phyloP scores from a whole-genome alignment of 2,329 filamentous ascomycete species.

The Aspergillus flavus region DNA sequence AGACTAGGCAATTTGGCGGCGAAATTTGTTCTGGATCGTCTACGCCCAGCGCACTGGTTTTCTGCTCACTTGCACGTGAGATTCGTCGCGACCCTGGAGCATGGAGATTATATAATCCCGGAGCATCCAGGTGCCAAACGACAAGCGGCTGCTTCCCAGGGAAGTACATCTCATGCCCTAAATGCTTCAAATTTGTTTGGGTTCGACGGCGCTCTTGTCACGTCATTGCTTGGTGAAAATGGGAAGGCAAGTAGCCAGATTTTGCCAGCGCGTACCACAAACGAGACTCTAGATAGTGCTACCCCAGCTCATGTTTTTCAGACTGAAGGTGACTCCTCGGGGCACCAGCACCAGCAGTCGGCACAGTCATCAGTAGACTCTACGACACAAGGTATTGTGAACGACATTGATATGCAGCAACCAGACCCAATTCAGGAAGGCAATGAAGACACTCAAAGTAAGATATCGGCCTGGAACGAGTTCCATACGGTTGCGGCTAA shows the following conservation, averaged over 20 bases:
- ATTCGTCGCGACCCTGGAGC: constrained; percentile 66
- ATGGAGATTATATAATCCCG: constrained; percentile 38
- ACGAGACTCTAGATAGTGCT: not conserved
- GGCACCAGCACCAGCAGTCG: not conserved
- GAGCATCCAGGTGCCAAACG: constrained; percentile 3
- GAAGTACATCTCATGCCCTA: not conserved
- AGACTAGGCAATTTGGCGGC: constrained; percentile 80
- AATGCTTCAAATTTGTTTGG: constrained; percentile 18
- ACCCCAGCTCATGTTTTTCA: not conserved
- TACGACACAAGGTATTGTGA: not conserved
- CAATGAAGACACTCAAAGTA: constrained; percentile 13
- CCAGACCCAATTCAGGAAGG: not conserved
- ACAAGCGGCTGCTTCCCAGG: constrained; percentile 3
- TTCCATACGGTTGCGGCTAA: constrained; percentile 38
- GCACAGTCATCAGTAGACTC: not conserved
- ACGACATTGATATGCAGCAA: not conserved
- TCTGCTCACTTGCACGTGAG: constrained; percentile 91
- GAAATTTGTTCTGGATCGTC: constrained; percentile 74
- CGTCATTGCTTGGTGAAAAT: constrained; percentile 16
- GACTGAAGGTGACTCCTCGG: not conserved
- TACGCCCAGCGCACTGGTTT: constrained; percentile 88
- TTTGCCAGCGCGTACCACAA: not conserved
- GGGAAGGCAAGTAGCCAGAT: not conserved
- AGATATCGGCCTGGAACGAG: constrained; percentile 42
- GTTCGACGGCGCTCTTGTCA: constrained; percentile 22